Base-by-base conservation (phyloP, 116 monocot species). In the Cymodocea nodosa region DNA sequence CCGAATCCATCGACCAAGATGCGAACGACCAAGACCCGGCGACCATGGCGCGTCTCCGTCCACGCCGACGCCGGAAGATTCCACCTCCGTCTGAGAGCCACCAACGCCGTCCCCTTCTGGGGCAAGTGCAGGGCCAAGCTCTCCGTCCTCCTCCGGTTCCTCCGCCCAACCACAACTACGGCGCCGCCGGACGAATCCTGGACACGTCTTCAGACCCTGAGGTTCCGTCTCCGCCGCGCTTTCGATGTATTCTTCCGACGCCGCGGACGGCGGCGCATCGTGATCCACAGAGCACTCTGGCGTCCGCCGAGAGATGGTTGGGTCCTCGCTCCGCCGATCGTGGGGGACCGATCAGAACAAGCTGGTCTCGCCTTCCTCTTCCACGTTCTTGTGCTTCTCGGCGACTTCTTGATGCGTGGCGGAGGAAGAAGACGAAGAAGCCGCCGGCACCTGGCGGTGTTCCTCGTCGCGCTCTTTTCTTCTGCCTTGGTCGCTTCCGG, bases 1-100 rank as follows among this genome's bases (percentile, higher is more conserved):
- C 19, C 12, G 1, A 57, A 4, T 24, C 17, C 19, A 57, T 3
- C 20, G 20, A 11, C 57, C 0, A 22, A 57, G 22, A 60, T 60
- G 60, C 36, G 12, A 35, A 6, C 14, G 16, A 16, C 16, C 24
- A 3, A 16, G 17, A 30, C 1, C 15, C 17, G 34, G 8, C 60
- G 60, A 35, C 35, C 25, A 60, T 60, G 60, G 60, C 34, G 34
- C 6, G 4, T 60, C 17, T 60, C 60, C 11, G 16, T 60, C 60
- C 60, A 16, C 34, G 60, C 60, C 25, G 34, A 34, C 5, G 0
- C 36, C 36, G 60, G 60, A 14, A 34, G 30, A 6, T 34, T 60
- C 60, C 35, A 35, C 16, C 35, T 60, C 60, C 60, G 60, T 11
- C 60, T 60, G 35, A 60, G 35, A 35, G 60, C 60, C 34, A 35